Percentiles rank a stretch among this genome's conserved stretches.
Conservation (phyloP, 2,329 filamentous ascomycete species). For the Sporothrix sp. region DNA sequence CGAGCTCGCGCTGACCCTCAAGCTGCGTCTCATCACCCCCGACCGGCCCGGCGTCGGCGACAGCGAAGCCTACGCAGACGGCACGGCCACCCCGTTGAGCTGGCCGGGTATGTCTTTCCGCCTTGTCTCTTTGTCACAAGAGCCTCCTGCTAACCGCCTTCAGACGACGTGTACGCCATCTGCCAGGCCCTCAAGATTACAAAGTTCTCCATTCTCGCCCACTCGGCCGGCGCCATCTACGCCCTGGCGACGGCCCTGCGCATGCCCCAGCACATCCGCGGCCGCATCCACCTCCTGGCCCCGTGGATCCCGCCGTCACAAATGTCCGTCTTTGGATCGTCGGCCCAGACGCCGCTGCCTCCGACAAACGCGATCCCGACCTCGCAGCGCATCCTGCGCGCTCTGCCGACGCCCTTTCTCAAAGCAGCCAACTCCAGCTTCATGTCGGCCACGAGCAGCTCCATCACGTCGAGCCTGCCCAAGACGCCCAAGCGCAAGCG, state of each 20-base stretch:
- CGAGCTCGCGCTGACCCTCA: conserved; percentile 80
- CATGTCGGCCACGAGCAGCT: conserved; percentile 83
- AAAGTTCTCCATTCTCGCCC: conserved; percentile 91
- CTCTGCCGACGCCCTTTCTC: conserved; percentile 79
- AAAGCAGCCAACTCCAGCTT: conserved; percentile 94
- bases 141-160: not conserved
- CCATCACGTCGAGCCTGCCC: conserved; percentile 67
- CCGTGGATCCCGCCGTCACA: conserved; percentile 97
- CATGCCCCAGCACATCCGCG: conserved; percentile 92
- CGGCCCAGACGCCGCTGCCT: conserved; percentile 55
- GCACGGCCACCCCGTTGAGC: conserved; percentile 73
- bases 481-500: conserved; percentile 56
- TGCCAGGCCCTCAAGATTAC: conserved; percentile 86
- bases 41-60: conserved; percentile 91
- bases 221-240: conserved; percentile 97
- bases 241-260: conserved; percentile 88
- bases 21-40: conserved; percentile 81
- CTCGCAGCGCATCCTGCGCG: conserved; percentile 81
- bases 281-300: conserved; percentile 85
- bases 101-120: conserved; percentile 67
- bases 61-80: conserved; percentile 75
- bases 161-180: conserved; percentile 80
- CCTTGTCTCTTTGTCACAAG: conserved; percentile 13
- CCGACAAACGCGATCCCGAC: conserved; percentile 83
- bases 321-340: conserved; percentile 66